Evolutionary conservation across 768 basidiomycete species (phyloP), one percentile per base, ranked within the genome.

Genomic region (Tulasnella sp.): DNA sequence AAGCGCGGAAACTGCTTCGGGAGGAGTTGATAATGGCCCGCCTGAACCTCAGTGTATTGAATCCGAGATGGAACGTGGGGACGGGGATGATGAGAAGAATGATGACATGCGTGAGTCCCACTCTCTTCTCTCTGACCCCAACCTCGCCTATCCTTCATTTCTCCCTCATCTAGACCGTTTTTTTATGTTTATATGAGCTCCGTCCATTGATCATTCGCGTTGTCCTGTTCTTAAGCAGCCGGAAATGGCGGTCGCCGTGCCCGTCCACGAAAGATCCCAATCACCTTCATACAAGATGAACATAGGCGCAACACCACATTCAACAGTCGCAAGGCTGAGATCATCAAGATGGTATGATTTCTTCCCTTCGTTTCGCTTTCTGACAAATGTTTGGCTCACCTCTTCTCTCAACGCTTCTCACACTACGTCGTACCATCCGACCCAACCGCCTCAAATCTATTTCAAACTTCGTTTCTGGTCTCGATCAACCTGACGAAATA

Each of bases 271-370:
- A 97, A 98, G 84, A 98, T 99, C 77, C 91, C 94, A 83, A 99
- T 99, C 76, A 92, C 97, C 77, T 99, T 93, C 76, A 99, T 99
- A 73, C 88, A 92, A 76, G 96, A 99, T 77, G 97, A 97, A 83
- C 90, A 87, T 70, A 81, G 90, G 78, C 82, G 94, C 77, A 94
- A 99, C 80, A 99, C 98, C 77, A 99, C 94, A 68, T 99, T 99
- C 83, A 91, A 87, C 76, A 99, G 98, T 83, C 84, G 94, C 78
- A 98, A 98, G 82, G 94, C 96, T 69, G 94, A 94, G 78, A 94
- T 96, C 74, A 96, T 96, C 92, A 96, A 96, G 83, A 96, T 94
- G 85, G 92, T 88, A 67, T 69, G 75, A 72, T 60, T 29, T 17
- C 17, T 30, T 24, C 25, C 12, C n/a, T 1, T 19, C n/a, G n/a